Percentiles rank a stretch among this genome's conserved stretches.
phyloP scores from a whole-genome alignment of 306 rosid genomes.

The Carpinus fangiana region DNA sequence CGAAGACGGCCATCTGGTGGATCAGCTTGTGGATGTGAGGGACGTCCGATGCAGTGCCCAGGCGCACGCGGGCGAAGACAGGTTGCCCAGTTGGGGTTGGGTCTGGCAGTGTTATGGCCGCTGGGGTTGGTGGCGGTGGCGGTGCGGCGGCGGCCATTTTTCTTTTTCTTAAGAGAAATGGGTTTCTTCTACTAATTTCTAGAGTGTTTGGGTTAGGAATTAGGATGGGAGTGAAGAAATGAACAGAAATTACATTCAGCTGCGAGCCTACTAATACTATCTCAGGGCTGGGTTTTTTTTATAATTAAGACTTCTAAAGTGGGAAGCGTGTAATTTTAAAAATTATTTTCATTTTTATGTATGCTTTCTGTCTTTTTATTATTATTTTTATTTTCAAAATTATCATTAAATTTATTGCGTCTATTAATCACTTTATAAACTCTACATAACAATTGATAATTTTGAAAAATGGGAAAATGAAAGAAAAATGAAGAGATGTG shows the following conservation, averaged over 20 bases:
- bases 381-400: too few relatives aligned
- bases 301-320: too few relatives aligned
- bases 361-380: too few relatives aligned
- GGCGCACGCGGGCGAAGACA: slow-evolving; percentile 71
- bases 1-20: slow-evolving; percentile 81
- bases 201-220: not conserved
- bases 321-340: too few relatives aligned
- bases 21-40: slow-evolving; percentile 85
- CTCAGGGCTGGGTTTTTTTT: not conserved
- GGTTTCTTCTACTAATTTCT: not conserved
- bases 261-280: not conserved
- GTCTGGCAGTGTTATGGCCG: slow-evolving; percentile 26
- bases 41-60: slow-evolving; percentile 58
- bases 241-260: not conserved
- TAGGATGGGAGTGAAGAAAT: not conserved
- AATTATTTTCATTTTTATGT: too few relatives aligned
- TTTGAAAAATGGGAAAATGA: too few relatives aligned
- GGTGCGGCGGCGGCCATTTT: slow-evolving; percentile 81
- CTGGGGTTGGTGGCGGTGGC: slow-evolving; percentile 65
- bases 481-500: too few relatives aligned
- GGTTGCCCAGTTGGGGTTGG: slow-evolving; percentile 49
- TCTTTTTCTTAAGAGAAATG: not conserved
- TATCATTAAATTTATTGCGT: too few relatives aligned
- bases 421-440: too few relatives aligned
- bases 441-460: too few relatives aligned